Conservation (phyloP, 768 basidiomycete genomes). For the Lactarius indigo region DNA sequence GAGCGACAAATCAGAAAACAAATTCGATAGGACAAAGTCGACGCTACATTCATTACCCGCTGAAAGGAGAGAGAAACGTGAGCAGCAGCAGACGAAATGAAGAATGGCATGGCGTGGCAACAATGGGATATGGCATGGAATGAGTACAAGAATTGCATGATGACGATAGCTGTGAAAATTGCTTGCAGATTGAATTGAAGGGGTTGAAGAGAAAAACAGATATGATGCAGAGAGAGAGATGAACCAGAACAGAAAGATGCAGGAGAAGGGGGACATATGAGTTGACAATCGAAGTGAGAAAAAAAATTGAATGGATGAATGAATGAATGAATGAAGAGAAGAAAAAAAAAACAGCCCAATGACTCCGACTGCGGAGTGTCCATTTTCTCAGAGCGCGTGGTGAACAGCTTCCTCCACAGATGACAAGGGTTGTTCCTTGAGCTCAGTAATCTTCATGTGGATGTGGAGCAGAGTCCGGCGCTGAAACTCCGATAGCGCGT, state of each 20-base stretch:
- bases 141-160: slow-evolving; percentile 29
- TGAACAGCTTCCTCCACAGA: slow-evolving; percentile 13
- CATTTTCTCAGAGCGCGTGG: slow-evolving; percentile 17
- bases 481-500: slow-evolving; percentile 46
- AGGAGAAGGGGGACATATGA: slow-evolving; percentile 12
- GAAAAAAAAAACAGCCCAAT: background rate
- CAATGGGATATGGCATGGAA: slow-evolving; percentile 28
- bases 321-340: background rate
- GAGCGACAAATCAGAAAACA: slow-evolving; percentile 10
- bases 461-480: slow-evolving; percentile 48
- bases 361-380: slow-evolving; percentile 15
- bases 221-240: slow-evolving; percentile 25
- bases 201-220: slow-evolving; percentile 11
- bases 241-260: slow-evolving; percentile 11
- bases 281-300: background rate
- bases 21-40: background rate
- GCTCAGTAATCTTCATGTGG: slow-evolving; percentile 26
- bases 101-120: slow-evolving; percentile 23
- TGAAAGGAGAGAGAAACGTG: background rate
- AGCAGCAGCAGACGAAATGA: background rate
- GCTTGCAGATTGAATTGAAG: slow-evolving; percentile 21
- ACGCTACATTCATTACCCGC: slow-evolving; percentile 8
- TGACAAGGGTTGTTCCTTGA: slow-evolving; percentile 20
- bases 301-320: background rate
- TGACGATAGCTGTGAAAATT: slow-evolving; percentile 26